Conservation (phyloP, 2,329 filamentous ascomycete species). For the Fusarium sp. region DNA sequence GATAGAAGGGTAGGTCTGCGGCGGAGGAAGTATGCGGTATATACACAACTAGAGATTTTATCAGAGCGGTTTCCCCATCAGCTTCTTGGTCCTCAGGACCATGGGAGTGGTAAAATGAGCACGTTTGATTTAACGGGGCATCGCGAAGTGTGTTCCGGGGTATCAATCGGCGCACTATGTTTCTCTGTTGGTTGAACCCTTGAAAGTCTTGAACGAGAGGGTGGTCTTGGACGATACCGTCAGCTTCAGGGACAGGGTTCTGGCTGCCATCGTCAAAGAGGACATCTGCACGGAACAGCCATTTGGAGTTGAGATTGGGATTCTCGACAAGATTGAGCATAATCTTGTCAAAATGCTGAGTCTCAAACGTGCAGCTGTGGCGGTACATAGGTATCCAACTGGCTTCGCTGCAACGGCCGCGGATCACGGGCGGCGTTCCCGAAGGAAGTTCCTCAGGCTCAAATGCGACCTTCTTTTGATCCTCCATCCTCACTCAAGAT, state of each 20-base stretch:
- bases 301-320: conserved; percentile 82
- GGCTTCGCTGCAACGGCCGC: conserved; percentile 36
- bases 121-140: conserved; percentile 81
- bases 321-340: conserved; percentile 82
- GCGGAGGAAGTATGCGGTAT: conserved; percentile 74
- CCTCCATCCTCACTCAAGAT: conserved; percentile 27
- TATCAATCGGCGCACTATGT: conserved; percentile 80
- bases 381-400: conserved; percentile 66
- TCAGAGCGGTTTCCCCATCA: conserved; percentile 42
- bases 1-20: conserved; percentile 84
- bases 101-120: conserved; percentile 70
- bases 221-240: background rate
- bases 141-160: conserved; percentile 86
- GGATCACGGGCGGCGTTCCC: conserved; percentile 43
- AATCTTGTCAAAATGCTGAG: conserved; percentile 71
- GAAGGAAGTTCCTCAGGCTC: conserved; percentile 45
- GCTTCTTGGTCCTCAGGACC: conserved; percentile 1
- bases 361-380: conserved; percentile 70
- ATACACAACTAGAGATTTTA: conserved; percentile 71
- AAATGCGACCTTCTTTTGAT: conserved; percentile 41
- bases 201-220: conserved; percentile 24
- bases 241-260: background rate
- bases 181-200: conserved; percentile 61
- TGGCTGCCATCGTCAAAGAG: conserved; percentile 56
- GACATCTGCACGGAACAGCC: conserved; percentile 83